Base-by-base conservation (phyloP, 306 rosid genomes). In the Gillenia trifoliata region DNA sequence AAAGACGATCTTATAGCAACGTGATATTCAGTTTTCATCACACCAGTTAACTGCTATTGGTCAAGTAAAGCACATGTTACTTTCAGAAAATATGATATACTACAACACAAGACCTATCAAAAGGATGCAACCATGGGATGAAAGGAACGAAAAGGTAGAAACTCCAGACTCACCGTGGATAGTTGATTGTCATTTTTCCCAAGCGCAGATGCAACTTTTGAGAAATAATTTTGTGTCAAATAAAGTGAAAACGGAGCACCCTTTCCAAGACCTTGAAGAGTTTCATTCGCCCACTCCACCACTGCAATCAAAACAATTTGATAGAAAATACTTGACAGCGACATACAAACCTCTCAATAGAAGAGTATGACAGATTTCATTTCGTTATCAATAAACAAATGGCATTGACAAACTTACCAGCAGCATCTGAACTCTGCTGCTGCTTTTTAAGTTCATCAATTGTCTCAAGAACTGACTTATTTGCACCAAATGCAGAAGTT, bases 161-260 rank as follows among this genome's bases (percentile, higher is more conserved):
- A 17, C 26, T 13, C 40, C 57, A 26, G 61, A 83, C 96, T 86
- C 83, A 95, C 99, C 0, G 82, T 82, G 75, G 99, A 90, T 79
- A 95, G 78, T 55, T 89, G 93, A 56, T 66, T 49, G 56, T 72
- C 79, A 71, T 68, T 75, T 66, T 83, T 80, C 71, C 87, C 96
- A 13, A 78, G 71, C 8, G 98, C 96, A 77, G 91, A 85, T 23
- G 96, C 96, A 75, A 95, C 97, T 60, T 59, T 75, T 64, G 98
- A 81, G 85, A 92, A 95, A 83, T 95, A 68, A 73, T 83, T 89
- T 50, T 87, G 86, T 30, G 99, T 95, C 86, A 92, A 84, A 68
- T 70, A 79, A 82, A 92, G 98, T 26, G 99, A 92, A 88, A 95
- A 95, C 9, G 99, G 99, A 66, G 97, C 96, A 59, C 98, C 98